Conservation (phyloP, 2,329 filamentous ascomycete species). For the Apiospora kogelbergensis region DNA sequence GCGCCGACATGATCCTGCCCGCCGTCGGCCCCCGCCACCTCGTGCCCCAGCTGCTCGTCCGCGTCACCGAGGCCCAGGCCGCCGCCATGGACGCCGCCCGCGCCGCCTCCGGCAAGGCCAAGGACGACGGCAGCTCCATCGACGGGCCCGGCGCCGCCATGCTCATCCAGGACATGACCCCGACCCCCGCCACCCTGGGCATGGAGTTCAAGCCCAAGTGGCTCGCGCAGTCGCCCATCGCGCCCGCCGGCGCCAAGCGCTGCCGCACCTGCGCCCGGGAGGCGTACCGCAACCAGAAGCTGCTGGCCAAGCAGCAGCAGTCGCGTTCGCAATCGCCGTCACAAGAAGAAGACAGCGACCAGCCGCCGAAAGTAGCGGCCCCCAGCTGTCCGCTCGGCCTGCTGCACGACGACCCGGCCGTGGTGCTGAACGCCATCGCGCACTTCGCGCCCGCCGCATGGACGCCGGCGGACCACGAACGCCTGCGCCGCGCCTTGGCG, state of each 20-base stretch:
- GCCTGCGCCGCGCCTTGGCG: conserved; percentile 38
- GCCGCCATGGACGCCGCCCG: conserved; percentile 55
- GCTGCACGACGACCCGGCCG: conserved; percentile 48
- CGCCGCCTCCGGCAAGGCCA: conserved; percentile 38
- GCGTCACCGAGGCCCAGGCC: conserved; percentile 37
- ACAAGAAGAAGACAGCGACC: background rate
- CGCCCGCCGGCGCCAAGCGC: conserved; percentile 59
- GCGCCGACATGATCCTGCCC: conserved; percentile 53
- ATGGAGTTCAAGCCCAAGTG: conserved; percentile 86
- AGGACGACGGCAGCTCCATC: conserved; percentile 34
- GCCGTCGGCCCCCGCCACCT: conserved; percentile 38
- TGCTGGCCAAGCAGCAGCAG: conserved; percentile 34
- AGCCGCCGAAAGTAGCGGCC: conserved; percentile 18
- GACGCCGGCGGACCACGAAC: conserved; percentile 30
- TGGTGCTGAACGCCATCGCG: conserved; percentile 43
- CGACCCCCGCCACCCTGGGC: conserved; percentile 34
- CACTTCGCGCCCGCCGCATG: conserved; percentile 36
- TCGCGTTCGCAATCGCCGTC: background rate
- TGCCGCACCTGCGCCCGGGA: conserved; percentile 73
- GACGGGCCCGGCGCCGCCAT: conserved; percentile 61
- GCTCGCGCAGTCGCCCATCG: conserved; percentile 73
- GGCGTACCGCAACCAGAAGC: conserved; percentile 45
- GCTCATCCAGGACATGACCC: conserved; percentile 73
- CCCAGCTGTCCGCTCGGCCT: conserved; percentile 66
- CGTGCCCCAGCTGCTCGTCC: conserved; percentile 31